phyloP scores from a whole-genome alignment of 129 eudicot species.

The Oenanthe sinensis region DNA sequence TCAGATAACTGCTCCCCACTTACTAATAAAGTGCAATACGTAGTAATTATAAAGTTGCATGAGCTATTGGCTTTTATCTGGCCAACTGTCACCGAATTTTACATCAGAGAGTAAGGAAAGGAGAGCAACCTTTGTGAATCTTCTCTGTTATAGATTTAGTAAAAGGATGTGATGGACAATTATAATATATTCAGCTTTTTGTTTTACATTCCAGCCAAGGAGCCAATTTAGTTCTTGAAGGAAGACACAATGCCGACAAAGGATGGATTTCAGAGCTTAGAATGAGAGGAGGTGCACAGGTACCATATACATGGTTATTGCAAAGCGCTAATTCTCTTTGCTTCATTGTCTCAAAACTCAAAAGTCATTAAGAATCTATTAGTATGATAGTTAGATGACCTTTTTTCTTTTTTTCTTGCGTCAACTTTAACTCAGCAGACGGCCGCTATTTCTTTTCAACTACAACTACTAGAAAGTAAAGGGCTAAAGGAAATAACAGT shows the following conservation, averaged over 20 bases:
- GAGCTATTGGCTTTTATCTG: not conserved
- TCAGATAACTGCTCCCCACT: not conserved
- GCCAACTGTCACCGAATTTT: not conserved
- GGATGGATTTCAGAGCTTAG: conserved; percentile 85
- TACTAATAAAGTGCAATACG: not conserved
- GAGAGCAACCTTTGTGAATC: not conserved
- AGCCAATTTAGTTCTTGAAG: conserved; percentile 57
- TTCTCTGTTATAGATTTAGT: not conserved
- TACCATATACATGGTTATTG: conserved; percentile 16
- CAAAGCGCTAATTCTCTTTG: not conserved
- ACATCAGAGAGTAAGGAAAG: not conserved
- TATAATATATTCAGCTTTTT: conserved; percentile 9
- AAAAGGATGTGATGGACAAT: not conserved
- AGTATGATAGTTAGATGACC: not conserved
- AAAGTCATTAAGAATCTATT: not conserved
- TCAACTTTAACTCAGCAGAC: not conserved
- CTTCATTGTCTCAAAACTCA: not conserved
- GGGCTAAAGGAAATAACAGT: not conserved
- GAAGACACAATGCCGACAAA: conserved; percentile 84
- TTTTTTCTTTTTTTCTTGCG: not conserved
- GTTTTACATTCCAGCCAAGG: conserved; percentile 48
- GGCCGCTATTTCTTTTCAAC: not conserved
- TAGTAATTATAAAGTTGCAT: not conserved
- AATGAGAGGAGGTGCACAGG: conserved; percentile 62
- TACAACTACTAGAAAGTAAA: not conserved